Base-by-base conservation (phyloP, 768 basidiomycete species). In the Udeniomyces megalosporus region DNA sequence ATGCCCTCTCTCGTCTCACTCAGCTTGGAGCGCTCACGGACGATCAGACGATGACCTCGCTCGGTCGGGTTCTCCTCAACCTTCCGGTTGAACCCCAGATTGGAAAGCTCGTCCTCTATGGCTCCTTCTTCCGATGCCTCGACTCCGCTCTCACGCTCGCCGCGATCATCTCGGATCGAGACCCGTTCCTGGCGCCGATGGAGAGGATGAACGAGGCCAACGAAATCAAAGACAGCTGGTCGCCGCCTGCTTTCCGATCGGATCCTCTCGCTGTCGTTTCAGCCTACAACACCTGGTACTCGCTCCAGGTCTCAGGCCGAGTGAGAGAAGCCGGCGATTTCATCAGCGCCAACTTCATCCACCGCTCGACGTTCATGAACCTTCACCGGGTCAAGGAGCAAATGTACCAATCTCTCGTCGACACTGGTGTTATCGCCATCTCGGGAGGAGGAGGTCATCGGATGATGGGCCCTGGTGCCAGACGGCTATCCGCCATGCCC, bases 51-150 rank as follows among this genome's bases (percentile, higher is more conserved):
- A 76, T 95, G 49, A 93, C 90, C 0, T 82, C 89, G 2, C 81
- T 96, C 15, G 92, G 92, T 17, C 81, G 83, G 24, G 86, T 96
- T 15, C 79, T 96, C 26, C 80, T 92, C 14, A 86, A 91, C 69
- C 75, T 95, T 0, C 92, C 92, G 3, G 82, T 95, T 45, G 90
- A 95, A 56, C 87, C 82, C 1, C 86, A 88, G 62, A 82, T 96
- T 75, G 92, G 89, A 55, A 83, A 89, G 61, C 77, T 96, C 53
- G 85, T 90, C 57, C 78, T 96, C 4, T 89, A 84, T 72, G 92
- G 92, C 20, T 82, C 83, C 69, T 87, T 95, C 77, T 93, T 93
- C 82, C 82, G 85, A 62, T 95, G 91, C 73, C 77, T 96, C 46
- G 86, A 91, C 71, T 80, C 83, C 55, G 86, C 88, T 0, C 73